A percentile compares a stretch with the other conserved stretches of the same genome.
These are phyloP conservation scores for Fusarium albidum DNA, from an alignment of 2,329 filamentous ascomycete genomes.

Conservation along the genomic window DNA sequence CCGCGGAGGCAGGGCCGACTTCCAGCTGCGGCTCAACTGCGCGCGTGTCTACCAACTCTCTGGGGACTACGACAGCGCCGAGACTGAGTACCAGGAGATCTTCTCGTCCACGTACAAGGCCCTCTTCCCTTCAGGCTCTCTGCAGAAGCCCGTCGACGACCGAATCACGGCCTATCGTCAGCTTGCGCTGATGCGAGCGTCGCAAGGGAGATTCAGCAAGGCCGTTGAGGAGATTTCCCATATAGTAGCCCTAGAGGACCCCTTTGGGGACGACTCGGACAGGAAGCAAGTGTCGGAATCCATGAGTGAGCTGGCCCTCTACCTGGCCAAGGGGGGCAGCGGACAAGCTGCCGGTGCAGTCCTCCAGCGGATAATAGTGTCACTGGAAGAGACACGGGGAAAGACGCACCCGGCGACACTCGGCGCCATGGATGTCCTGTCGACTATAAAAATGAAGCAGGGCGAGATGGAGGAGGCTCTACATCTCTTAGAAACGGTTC, in stretches of 20 bases:
- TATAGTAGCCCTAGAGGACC: background rate
- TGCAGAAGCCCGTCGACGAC: background rate
- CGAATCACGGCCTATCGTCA: background rate
- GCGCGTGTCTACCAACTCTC: background rate
- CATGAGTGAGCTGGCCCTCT: background rate
- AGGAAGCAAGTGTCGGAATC: background rate
- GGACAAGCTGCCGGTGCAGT: background rate
- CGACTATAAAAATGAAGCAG: background rate
- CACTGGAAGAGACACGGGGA: background rate
- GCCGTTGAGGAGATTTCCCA: background rate
- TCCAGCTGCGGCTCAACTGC: background rate
- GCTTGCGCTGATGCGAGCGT: background rate
- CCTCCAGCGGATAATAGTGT: background rate
- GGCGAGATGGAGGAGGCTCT: background rate
- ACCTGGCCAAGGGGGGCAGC: background rate
- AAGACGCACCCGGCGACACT: background rate
- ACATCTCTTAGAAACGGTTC: background rate
- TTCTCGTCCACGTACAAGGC: background rate
- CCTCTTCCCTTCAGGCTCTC: too few relatives aligned
- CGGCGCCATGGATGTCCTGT: background rate
- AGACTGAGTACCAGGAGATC: background rate
- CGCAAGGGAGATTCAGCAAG: background rate
- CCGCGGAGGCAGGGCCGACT: background rate
- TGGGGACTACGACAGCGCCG: background rate
- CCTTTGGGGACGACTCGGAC: background rate